A percentile compares a stretch with the other conserved stretches of the same genome.
Evolutionary conservation across 2,329 filamentous ascomycete species (phyloP).

Genomic region (Plectosphaerella sp.): DNA sequence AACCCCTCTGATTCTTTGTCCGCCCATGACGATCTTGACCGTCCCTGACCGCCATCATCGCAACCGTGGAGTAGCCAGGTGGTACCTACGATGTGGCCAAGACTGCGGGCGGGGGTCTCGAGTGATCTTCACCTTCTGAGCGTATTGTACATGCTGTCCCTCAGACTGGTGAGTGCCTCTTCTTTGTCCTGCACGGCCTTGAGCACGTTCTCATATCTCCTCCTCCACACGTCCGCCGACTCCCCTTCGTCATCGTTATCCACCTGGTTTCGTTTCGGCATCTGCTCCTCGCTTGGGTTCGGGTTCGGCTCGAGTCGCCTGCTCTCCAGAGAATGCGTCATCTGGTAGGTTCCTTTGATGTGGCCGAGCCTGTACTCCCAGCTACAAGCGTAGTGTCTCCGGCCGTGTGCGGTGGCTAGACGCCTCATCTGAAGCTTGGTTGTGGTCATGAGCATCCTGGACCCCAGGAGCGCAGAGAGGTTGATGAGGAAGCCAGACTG

Average conservation of each 20-base stretch:
- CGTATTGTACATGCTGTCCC: not conserved
- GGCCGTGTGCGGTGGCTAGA: slow-evolving; percentile 33
- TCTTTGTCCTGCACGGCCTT: slow-evolving; percentile 1
- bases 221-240: not conserved
- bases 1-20: too few species aligned
- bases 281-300: slow-evolving; percentile 10
- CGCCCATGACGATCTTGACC: too few species aligned
- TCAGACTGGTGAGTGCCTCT: not conserved
- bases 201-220: slow-evolving; percentile 2
- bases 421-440: slow-evolving; percentile 36
- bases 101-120: too few species aligned
- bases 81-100: too few species aligned
- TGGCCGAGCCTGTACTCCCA: slow-evolving; percentile 54
- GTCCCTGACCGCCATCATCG: too few species aligned
- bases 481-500: slow-evolving; percentile 56
- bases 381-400: slow-evolving; percentile 43
- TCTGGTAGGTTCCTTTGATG: slow-evolving; percentile 47
- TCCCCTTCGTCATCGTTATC: slow-evolving; percentile 10
- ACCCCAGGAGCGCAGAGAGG: slow-evolving; percentile 52
- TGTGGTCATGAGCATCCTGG: slow-evolving; percentile 42
- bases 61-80: too few species aligned
- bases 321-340: slow-evolving; percentile 43
- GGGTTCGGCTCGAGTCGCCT: slow-evolving; percentile 23
- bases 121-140: not conserved
- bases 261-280: not conserved